These are phyloP conservation scores for Chaetomium fimeti DNA, from an alignment of 495 filamentous ascomycete genomes.

Conservation along the genomic window DNA sequence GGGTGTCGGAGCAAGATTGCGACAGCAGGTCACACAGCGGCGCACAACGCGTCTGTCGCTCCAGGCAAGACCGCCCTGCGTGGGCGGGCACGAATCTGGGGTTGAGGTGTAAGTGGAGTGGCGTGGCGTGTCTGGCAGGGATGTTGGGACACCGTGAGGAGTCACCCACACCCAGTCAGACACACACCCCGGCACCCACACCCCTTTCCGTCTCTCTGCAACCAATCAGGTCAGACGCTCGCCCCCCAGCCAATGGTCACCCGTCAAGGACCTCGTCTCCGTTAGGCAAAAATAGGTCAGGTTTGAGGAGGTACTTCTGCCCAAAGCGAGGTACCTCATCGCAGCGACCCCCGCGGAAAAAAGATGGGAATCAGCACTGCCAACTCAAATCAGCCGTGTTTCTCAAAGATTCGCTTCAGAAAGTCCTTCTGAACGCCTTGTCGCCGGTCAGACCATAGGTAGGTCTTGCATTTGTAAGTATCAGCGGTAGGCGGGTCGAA, in stretches of 20 bases:
- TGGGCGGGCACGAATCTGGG: conserved; percentile 32
- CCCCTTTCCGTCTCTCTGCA: conserved; percentile 19
- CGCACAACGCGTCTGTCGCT: conserved; percentile 30
- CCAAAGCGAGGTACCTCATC: conserved; percentile 29
- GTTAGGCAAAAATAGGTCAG: conserved; percentile 30
- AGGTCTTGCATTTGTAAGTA: background rate
- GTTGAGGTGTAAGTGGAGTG: conserved; percentile 21
- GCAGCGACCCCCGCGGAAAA: background rate
- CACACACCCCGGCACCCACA: conserved; percentile 27
- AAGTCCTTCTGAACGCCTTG: background rate
- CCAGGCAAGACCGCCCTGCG: conserved; percentile 19
- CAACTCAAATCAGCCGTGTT: background rate
- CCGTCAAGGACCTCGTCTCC: conserved; percentile 4
- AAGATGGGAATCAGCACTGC: background rate
- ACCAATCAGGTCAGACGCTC: conserved; percentile 19
- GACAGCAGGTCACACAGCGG: conserved; percentile 33
- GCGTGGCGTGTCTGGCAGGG: conserved; percentile 13
- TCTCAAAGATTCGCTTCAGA: background rate
- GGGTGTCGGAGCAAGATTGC: conserved; percentile 28
- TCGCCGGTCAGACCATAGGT: background rate
- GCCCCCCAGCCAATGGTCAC: conserved; percentile 18
- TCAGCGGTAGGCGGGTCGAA: background rate
- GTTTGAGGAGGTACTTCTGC: conserved; percentile 29
- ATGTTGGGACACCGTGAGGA: conserved; percentile 21
- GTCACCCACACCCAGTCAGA: conserved; percentile 26